phyloP scores from a whole-genome alignment of 179 eudicot genomes.

The Beta corolliflora region DNA sequence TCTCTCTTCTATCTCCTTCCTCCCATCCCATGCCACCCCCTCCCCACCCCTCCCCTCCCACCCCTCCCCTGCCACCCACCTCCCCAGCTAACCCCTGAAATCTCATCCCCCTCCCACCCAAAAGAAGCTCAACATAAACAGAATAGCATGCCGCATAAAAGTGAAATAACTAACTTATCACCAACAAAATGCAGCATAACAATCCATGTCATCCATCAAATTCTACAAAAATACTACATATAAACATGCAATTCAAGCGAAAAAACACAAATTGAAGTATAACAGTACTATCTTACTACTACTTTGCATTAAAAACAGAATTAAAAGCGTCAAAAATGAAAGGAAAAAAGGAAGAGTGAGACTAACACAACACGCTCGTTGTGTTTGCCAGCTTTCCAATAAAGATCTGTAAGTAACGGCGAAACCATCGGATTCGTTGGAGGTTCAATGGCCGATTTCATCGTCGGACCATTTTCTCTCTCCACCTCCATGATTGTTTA shows the following conservation, averaged over 20 bases:
- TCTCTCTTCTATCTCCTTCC: too few species aligned
- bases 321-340: not conserved
- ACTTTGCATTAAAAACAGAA: too few species aligned
- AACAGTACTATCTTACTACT: too few species aligned
- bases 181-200: not conserved
- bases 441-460: slow-evolving; percentile 29
- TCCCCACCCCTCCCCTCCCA: too few species aligned
- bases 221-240: too few species aligned
- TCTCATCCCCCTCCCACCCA: too few species aligned
- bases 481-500: slow-evolving; percentile 35
- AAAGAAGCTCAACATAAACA: not conserved
- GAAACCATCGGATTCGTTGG: slow-evolving; percentile 98
- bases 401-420: slow-evolving; percentile 87
- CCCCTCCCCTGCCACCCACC: too few species aligned
- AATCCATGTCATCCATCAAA: not conserved
- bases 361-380: slow-evolving; percentile 87
- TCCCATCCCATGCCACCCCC: too few species aligned
- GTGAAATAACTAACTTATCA: not conserved
- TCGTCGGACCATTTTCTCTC: slow-evolving; percentile 39
- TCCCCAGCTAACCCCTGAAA: too few species aligned
- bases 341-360: not conserved
- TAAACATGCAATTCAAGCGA: too few species aligned
- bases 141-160: not conserved
- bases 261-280: too few species aligned
- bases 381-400: slow-evolving; percentile 96